Evolutionary conservation across 345 rosid genomes (phyloP), one percentile per base, ranked within the genome.

Genomic region (Iberis pinnata): DNA sequence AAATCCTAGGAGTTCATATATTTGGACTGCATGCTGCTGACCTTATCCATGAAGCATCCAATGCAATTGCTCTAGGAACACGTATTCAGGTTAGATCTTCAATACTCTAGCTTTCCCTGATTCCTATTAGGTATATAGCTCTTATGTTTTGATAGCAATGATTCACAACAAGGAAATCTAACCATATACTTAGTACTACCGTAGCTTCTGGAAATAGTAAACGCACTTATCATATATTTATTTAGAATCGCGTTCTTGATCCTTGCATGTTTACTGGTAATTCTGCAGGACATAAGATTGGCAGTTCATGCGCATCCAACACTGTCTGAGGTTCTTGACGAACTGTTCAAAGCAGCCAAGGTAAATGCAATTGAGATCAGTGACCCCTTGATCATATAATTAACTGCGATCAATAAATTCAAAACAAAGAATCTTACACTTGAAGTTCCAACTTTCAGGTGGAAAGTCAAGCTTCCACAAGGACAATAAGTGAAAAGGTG

Each of bases 291-390:
- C 62, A 74, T 92, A 24, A 92, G 81, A 70, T 65, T 76, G 38
- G 98, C 97, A 8, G 98, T 92, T 69, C 98, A 92, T 63, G 97
- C 98, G 25, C 98, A 92, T 76, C 98, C 98, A 35, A 92, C 98
- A 7, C 72, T 92, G 57, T 88, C 98, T 5, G 98, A 92, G 76
- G 98, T 88, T 55, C 74, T 92, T 13, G 98, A 92, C n/a, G 97
- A 92, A 67, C 80, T 92, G 54, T 92, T 85, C 59, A 92, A 92
- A 73, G 76, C 95, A 19, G 98, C 98, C 44, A 83, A 85, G 93
- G 98, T 92, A 61, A 77, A 42, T 61, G 22, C 31, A 35, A 22
- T 12, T 44, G 32, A 5, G 33, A 55, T 53, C 43, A 15, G 27
- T 16, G 27, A 16, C 2, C 42, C 47, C 6, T 27, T 13, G 33